Evolutionary conservation across 345 rosid species (phyloP).

Genomic region (Psidium guajava): DNA sequence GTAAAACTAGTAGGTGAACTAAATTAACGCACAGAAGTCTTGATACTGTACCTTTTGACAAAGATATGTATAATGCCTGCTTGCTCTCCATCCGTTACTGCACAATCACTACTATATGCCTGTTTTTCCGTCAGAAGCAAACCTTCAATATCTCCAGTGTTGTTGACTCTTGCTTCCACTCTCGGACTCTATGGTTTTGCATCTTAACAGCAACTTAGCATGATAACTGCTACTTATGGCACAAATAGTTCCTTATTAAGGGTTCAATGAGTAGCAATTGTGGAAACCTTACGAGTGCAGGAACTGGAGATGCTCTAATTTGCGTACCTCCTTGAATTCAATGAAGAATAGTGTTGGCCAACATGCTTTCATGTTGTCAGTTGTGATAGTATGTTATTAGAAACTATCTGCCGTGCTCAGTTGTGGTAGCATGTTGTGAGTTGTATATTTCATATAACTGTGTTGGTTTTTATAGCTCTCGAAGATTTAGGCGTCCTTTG

Average conservation of each 20-base stretch:
- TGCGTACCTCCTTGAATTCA: not conserved
- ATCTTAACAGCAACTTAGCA: not conserved
- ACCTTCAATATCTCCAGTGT: not conserved
- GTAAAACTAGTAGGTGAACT: not conserved
- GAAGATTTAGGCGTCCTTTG: not conserved
- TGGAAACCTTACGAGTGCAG: not conserved
- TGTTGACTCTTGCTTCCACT: not conserved
- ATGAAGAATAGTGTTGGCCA: not conserved
- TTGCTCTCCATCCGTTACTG: not conserved
- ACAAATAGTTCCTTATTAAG: not conserved
- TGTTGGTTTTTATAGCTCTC: not conserved
- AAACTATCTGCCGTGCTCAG: not conserved
- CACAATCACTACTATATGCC: not conserved
- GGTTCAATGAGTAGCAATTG: not conserved
- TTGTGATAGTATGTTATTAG: not conserved
- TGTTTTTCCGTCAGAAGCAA: not conserved
- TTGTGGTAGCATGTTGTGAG: not conserved
- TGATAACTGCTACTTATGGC: not conserved
- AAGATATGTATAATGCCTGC: not conserved
- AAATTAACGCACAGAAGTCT: not conserved
- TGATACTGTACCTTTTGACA: not conserved
- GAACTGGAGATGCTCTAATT: not conserved
- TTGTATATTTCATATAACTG: not conserved
- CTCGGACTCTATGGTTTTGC: not conserved
- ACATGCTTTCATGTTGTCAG: not conserved